Conservation (phyloP, 768 basidiomycete species). For the Xanthoconium purpureum region DNA sequence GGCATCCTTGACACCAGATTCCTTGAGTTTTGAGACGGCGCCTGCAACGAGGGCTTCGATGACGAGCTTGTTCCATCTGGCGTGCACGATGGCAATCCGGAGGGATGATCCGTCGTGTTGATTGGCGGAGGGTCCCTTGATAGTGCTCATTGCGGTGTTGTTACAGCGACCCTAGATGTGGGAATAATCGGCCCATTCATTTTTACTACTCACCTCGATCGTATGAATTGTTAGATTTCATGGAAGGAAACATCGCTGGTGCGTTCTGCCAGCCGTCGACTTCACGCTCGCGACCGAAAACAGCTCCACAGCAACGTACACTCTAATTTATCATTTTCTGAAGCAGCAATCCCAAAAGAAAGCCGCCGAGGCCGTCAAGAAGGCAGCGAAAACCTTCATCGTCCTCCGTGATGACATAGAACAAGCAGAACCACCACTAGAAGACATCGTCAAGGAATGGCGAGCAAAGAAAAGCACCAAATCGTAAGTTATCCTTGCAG, state of each 20-base stretch:
- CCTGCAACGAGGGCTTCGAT: slow-evolving; percentile 85
- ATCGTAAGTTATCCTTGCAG: slow-evolving; percentile 22
- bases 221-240: slow-evolving; percentile 7
- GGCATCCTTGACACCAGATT: slow-evolving; percentile 79
- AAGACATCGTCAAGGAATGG: slow-evolving; percentile 68
- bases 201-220: background rate
- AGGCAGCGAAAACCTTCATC: slow-evolving; percentile 62
- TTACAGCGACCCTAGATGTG: slow-evolving; percentile 5
- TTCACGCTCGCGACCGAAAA: slow-evolving; percentile 9
- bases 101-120: slow-evolving; percentile 76
- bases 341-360: slow-evolving; percentile 61
- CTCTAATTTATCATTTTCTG: slow-evolving; percentile 73
- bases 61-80: slow-evolving; percentile 90
- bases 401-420: slow-evolving; percentile 54
- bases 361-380: slow-evolving; percentile 71
- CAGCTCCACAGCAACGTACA: slow-evolving; percentile 59
- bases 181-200: slow-evolving; percentile 9
- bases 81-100: slow-evolving; percentile 90
- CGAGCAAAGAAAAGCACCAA: slow-evolving; percentile 36
- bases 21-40: slow-evolving; percentile 73
- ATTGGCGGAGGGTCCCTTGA: slow-evolving; percentile 73
- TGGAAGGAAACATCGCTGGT: slow-evolving; percentile 58
- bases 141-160: slow-evolving; percentile 34
- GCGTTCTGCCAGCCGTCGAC: slow-evolving; percentile 18
- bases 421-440: slow-evolving; percentile 51